Percentiles rank a stretch among this genome's conserved stretches.
Conservation (phyloP, 108 stramenopile genomes). For the Licmophora abbreviata region DNA sequence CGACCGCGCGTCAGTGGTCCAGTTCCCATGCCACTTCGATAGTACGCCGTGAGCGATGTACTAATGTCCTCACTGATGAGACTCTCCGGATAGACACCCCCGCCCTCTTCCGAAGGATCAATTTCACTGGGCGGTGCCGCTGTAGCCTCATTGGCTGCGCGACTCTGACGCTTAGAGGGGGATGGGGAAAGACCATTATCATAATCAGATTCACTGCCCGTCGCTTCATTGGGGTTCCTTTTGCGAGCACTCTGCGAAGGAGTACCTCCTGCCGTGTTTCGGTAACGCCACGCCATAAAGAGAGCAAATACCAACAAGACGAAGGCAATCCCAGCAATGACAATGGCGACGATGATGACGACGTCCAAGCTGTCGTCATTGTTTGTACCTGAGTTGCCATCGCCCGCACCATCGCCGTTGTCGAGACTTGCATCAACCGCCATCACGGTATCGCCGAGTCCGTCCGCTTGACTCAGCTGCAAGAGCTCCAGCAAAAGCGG, state of each 20-base stretch:
- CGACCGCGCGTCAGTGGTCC: background rate
- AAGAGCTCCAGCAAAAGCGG: background rate
- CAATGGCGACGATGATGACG: constrained; percentile 53
- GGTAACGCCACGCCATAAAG: constrained; percentile 40
- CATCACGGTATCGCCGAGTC: constrained; percentile 19
- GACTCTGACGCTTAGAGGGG: background rate
- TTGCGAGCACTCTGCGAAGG: background rate
- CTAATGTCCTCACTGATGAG: constrained; percentile 33
- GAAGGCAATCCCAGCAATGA: constrained; percentile 47
- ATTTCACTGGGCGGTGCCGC: constrained; percentile 1
- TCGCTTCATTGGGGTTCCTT: background rate
- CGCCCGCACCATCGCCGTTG: background rate
- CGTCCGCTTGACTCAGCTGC: background rate
- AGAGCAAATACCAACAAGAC: constrained; percentile 36
- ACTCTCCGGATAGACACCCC: constrained; percentile 20
- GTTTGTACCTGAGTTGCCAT: background rate
- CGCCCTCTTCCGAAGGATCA: constrained; percentile 4
- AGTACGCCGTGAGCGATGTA: constrained; percentile 44
- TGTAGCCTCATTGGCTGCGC: background rate
- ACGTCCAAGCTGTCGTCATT: constrained; percentile 24
- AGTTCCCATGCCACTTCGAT: constrained; percentile 22
- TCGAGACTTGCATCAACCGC: constrained; percentile 18
- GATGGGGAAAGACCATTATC: too few relatives aligned
- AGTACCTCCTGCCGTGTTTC: constrained; percentile 3
- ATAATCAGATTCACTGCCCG: background rate